Evolutionary conservation across 1,284 basidiomycete species (phyloP).

Genomic region (Amylostereum chailletii): DNA sequence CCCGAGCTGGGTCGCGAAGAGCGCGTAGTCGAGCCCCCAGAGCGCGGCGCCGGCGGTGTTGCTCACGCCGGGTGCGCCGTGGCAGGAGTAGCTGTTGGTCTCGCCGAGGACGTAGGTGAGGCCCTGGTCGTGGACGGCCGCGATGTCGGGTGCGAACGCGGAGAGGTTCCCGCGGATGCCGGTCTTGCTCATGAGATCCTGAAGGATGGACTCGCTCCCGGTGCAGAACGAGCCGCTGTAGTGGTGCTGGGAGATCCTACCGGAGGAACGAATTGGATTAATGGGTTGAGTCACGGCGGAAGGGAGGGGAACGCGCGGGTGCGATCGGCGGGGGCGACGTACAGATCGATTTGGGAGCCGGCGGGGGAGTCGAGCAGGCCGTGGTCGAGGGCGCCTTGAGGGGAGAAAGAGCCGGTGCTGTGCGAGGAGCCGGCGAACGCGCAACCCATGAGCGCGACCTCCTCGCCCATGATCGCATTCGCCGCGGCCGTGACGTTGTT

Average conservation of each 20-base stretch:
- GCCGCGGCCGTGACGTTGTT: constrained; percentile 21
- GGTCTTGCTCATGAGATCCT: constrained; percentile 54
- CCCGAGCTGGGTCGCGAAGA: constrained; percentile 35
- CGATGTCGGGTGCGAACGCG: constrained; percentile 39
- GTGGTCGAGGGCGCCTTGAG: constrained; percentile 35
- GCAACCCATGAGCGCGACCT: constrained; percentile 42
- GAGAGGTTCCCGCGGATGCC: constrained; percentile 51
- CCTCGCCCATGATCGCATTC: constrained; percentile 18
- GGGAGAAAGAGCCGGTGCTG: constrained; percentile 41
- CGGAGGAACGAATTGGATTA: neutral
- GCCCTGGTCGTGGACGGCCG: constrained; percentile 33
- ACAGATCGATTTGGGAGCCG: constrained; percentile 25
- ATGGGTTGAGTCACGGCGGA: neutral
- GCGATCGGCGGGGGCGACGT: constrained; percentile 9
- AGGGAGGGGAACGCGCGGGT: constrained; percentile 4
- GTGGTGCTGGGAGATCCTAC: constrained; percentile 54
- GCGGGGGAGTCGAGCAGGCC: constrained; percentile 23
- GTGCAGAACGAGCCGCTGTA: constrained; percentile 52
- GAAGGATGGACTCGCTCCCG: constrained; percentile 38
- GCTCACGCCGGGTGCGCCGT: constrained; percentile 59
- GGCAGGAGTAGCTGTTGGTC: constrained; percentile 27
- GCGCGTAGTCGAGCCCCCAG: constrained; percentile 59
- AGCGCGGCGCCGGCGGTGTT: constrained; percentile 64
- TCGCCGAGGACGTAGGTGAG: constrained; percentile 52
- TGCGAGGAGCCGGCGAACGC: constrained; percentile 43